Evolutionary conservation across 345 rosid genomes (phyloP).

Genomic region (Salix exigua): DNA sequence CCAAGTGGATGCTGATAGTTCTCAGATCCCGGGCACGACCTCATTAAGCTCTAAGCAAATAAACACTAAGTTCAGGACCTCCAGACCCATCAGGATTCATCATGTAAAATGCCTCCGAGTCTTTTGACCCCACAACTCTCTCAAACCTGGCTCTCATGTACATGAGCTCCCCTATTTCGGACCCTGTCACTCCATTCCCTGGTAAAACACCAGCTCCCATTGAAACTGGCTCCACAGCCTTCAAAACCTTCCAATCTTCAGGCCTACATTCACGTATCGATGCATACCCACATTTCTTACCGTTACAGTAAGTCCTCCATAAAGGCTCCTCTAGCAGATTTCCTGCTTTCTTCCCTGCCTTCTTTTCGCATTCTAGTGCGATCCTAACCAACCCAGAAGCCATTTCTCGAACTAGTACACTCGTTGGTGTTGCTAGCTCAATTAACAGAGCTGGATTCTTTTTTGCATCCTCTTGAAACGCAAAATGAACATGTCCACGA

Average conservation of each 20-base stretch:
- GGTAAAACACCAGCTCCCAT: constrained; percentile 99
- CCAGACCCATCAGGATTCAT: constrained; percentile 77
- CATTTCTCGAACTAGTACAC: constrained; percentile 79
- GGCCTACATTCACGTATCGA: constrained; percentile 57
- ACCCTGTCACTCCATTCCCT: constrained; percentile 32
- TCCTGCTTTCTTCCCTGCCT: constrained; percentile 35
- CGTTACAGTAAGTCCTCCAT: constrained; percentile 89
- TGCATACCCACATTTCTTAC: constrained; percentile 81
- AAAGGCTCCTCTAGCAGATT: constrained; percentile 60
- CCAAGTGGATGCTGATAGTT: neutral
- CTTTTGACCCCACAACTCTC: constrained; percentile 83
- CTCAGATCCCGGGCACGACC: too few relatives aligned
- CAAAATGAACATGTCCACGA: constrained; percentile 79
- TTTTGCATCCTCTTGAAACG: constrained; percentile 73
- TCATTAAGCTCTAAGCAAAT: constrained; percentile 58
- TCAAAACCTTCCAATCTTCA: constrained; percentile 62
- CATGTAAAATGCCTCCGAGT: constrained; percentile 95
- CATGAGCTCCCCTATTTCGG: constrained; percentile 81
- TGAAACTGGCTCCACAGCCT: constrained; percentile 73
- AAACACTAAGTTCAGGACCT: constrained; percentile 92
- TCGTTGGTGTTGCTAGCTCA: constrained; percentile 77
- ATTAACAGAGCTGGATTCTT: constrained; percentile 58
- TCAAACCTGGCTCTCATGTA: constrained; percentile 94
- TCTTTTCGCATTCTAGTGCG: constrained; percentile 74
- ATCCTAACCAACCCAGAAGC: constrained; percentile 87